A percentile compares a stretch with the other conserved stretches of the same genome.
Conservation (phyloP, 73 alveolate species). For the Paraurostyla sp. region DNA sequence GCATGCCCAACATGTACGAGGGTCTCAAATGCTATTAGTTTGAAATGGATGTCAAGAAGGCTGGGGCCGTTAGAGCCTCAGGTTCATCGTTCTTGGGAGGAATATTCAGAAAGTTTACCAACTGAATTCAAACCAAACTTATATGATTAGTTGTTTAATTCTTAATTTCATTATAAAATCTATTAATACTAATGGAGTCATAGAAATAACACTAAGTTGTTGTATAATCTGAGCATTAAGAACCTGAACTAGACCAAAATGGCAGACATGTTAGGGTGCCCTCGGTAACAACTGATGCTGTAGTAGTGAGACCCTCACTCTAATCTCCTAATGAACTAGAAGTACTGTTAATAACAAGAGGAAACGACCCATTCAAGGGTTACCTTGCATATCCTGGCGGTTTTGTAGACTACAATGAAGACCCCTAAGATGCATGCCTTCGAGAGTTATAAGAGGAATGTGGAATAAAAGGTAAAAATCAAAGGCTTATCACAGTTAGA, state of each 20-base stretch:
- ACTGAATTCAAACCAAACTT: too few relatives aligned
- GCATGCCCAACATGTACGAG: conserved; percentile 24
- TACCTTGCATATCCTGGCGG: conserved; percentile 99
- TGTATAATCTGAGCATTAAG: too few relatives aligned
- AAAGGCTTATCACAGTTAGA: conserved; percentile 93
- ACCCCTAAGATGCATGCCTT: conserved; percentile 92
- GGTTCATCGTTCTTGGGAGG: conserved; percentile 31
- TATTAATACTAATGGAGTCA: too few relatives aligned
- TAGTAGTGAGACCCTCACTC: conserved; percentile 83
- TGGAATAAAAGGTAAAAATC: conserved; percentile 87
- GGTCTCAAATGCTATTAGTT: conserved; percentile 22
- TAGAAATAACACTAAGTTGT: too few relatives aligned
- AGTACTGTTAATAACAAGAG: conserved; percentile 92
- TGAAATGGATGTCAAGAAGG: neutral
- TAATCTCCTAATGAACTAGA: conserved; percentile 84
- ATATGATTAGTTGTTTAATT: too few relatives aligned
- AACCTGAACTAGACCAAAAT: too few relatives aligned
- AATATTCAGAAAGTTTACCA: conserved; percentile 3
- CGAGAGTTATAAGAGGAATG: conserved; percentile 98
- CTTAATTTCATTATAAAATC: too few relatives aligned
- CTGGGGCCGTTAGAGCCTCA: neutral
- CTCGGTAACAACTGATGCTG: conserved; percentile 95
- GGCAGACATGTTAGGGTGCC: conserved; percentile 73
- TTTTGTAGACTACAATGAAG: conserved; percentile 97
- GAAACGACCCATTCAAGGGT: conserved; percentile 90